Evolutionary conservation across 2,329 filamentous ascomycete genomes (phyloP), one percentile per base, ranked within the genome.

Genomic region (Microcyclospora tardicrescens): DNA sequence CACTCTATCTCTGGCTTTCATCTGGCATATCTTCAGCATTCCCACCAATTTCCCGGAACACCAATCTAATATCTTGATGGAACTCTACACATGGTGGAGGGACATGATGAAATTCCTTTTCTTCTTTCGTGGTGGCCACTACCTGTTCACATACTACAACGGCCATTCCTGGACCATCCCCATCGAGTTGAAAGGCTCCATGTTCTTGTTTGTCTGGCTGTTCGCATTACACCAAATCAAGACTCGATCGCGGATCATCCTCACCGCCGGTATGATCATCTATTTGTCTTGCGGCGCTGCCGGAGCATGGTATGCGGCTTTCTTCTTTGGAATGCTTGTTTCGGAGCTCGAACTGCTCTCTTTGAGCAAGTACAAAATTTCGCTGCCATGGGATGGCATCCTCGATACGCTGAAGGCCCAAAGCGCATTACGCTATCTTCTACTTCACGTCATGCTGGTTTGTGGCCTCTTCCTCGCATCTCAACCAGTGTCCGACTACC

Each of bases 91-190:
- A 13, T 65, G 62, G 63, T 61, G 64, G 35, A 53, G 51, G 40
- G 73, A 81, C 53, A 65, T 73, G 51, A 79, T 80, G 51, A 79
- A 79, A 54, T 81, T 79, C 60, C 79, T 71, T 58, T 81, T 77
- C 53, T 55, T 79, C 32, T 81, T 74, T 59, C 69, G 72, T 16
- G 63, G 63, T 4, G 45, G 45, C 10, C 19, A 24, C 19, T 42
- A 47, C 35, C 40, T 54, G 10, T 54, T 52, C 41, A 47, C 50
- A 2, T 48, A 46, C 33, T 54, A 54, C 38, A 54, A 54, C 35
- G 44, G 43, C n/a, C 50, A 52, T 33, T 49, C 49, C 16, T 79
- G 75, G 73, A 77, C 69, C 0, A 79, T 81, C 39, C 74, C 77
- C 0, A 61, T 75, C 14, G 77, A 81, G 53, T 70, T 77, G 56